Evolutionary conservation across 2,329 filamentous ascomycete species (phyloP).

Genomic region (Claviceps purpurea): DNA sequence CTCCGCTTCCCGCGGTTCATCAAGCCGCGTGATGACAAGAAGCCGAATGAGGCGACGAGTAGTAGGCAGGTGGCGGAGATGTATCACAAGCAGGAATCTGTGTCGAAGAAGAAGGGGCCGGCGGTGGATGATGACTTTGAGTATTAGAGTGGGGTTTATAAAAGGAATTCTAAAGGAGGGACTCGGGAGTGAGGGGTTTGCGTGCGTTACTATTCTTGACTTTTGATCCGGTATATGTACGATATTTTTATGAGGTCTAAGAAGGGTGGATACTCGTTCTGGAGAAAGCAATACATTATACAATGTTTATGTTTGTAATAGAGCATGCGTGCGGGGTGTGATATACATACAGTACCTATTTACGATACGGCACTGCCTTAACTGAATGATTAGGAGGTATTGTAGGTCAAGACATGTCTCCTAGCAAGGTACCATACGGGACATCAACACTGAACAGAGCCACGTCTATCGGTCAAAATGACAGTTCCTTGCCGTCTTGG

Average conservation of each 20-base stretch:
- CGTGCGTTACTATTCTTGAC: not conserved
- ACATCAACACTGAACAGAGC: too few relatives aligned
- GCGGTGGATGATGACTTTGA: slow-evolving; percentile 95
- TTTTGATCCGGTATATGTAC: not conserved
- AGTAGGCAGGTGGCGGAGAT: slow-evolving; percentile 85
- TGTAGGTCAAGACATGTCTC: too few relatives aligned
- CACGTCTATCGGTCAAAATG: too few relatives aligned
- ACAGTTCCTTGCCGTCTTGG: too few relatives aligned
- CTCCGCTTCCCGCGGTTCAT: slow-evolving; percentile 89
- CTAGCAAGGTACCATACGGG: too few relatives aligned
- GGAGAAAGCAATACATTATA: not conserved
- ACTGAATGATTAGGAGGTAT: too few relatives aligned
- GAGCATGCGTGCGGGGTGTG: too few relatives aligned
- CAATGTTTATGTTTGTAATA: not conserved
- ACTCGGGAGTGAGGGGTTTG: not conserved
- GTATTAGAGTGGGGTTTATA: slow-evolving; percentile 42
- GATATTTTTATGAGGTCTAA: too few relatives aligned
- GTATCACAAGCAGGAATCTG: slow-evolving; percentile 90
- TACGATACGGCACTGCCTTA: too few relatives aligned
- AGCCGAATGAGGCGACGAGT: slow-evolving; percentile 76
- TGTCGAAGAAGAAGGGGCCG: slow-evolving; percentile 72
- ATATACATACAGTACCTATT: too few relatives aligned
- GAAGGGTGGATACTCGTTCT: too few relatives aligned
- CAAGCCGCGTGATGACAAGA: slow-evolving; percentile 87
- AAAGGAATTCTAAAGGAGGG: not conserved